Conservation (phyloP, 2,329 filamentous ascomycete genomes). For the Podosphaera xanthii region DNA sequence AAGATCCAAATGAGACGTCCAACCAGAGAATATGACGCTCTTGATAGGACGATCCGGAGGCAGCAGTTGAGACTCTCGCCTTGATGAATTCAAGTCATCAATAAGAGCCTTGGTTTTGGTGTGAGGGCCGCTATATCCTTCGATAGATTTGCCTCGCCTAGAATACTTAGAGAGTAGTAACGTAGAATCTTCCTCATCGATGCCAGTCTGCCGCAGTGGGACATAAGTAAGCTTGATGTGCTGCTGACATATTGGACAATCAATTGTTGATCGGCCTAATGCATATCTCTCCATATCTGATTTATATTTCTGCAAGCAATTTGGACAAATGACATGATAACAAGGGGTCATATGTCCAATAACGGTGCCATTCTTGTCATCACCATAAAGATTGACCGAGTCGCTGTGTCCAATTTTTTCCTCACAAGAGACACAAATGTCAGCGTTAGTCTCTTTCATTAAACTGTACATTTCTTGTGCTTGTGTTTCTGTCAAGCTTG, state of each 20-base stretch:
- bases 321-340: slow-evolving; percentile 61
- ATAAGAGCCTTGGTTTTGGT: slow-evolving; percentile 77
- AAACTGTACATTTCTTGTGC: slow-evolving; percentile 72
- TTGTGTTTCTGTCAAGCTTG: slow-evolving; percentile 40
- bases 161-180: slow-evolving; percentile 13
- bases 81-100: slow-evolving; percentile 43
- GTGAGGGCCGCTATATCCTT: slow-evolving; percentile 61
- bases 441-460: slow-evolving; percentile 60
- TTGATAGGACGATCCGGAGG: slow-evolving; percentile 49
- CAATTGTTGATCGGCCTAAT: slow-evolving; percentile 20
- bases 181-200: slow-evolving; percentile 13
- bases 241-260: slow-evolving; percentile 46
- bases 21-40: slow-evolving; percentile 86
- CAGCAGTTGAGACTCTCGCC: slow-evolving; percentile 34
- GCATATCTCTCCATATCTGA: slow-evolving; percentile 24
- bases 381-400: slow-evolving; percentile 32
- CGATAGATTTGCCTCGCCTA: slow-evolving; percentile 35
- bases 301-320: slow-evolving; percentile 42
- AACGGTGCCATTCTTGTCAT: slow-evolving; percentile 29
- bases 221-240: slow-evolving; percentile 42
- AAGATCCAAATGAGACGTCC: slow-evolving; percentile 84
- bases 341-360: slow-evolving; percentile 69
- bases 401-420: slow-evolving; percentile 36
- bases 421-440: slow-evolving; percentile 49
- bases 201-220: slow-evolving; percentile 30